These are phyloP conservation scores for Solanum sejunctum DNA, from an alignment of 257 asterid genomes.

Conservation along the genomic window DNA sequence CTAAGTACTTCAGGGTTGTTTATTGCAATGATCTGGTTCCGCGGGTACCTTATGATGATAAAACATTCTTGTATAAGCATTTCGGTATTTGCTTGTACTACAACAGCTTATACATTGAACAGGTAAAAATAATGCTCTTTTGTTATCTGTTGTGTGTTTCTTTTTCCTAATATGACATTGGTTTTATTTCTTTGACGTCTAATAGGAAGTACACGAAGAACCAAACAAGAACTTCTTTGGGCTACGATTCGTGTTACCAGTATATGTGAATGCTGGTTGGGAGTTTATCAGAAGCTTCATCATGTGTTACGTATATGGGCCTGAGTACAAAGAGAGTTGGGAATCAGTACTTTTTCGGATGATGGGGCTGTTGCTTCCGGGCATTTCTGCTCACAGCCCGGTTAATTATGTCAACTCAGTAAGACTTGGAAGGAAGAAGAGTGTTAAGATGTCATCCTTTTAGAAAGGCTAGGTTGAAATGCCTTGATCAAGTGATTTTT, in stretches of 20 bases:
- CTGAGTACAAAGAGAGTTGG: constrained; percentile 66
- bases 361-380: constrained; percentile 57
- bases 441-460: constrained; percentile 9
- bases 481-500: background rate
- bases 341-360: constrained; percentile 50
- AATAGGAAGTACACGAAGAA: constrained; percentile 62
- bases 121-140: constrained; percentile 20
- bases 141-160: background rate
- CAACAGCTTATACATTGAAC: constrained; percentile 59
- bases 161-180: background rate
- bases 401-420: constrained; percentile 71
- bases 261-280: constrained; percentile 58
- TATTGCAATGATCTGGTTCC: constrained; percentile 89
- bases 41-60: constrained; percentile 80
- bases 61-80: constrained; percentile 78
- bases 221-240: constrained; percentile 79
- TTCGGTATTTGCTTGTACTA: constrained; percentile 72
- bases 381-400: constrained; percentile 73
- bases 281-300: constrained; percentile 57
- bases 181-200: background rate
- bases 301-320: constrained; percentile 33
- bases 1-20: constrained; percentile 64
- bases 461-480: background rate
- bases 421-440: constrained; percentile 50
- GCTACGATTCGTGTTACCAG: constrained; percentile 41